Conservation (phyloP, 2,329 filamentous ascomycete species). For the Penicillium sp. region DNA sequence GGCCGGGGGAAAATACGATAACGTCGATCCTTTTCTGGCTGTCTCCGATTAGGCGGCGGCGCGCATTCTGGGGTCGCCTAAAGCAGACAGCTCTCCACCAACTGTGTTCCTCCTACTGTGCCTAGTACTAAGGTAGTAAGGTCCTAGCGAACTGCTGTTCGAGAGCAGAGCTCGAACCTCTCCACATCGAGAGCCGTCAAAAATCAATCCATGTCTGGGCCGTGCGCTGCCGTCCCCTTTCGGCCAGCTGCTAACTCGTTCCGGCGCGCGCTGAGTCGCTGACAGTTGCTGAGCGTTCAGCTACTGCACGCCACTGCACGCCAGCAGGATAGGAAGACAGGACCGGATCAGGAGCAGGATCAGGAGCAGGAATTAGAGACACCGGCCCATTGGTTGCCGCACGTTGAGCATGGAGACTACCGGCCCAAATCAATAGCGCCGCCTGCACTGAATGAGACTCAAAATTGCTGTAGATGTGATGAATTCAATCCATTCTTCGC, state of each 20-base stretch:
- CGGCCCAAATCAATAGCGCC: constrained; percentile 2
- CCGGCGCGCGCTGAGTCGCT: constrained; percentile 25
- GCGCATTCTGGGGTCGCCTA: background rate
- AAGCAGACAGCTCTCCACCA: constrained; percentile 15
- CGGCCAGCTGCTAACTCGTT: constrained; percentile 16
- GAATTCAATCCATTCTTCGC: constrained; percentile 8
- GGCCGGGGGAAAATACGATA: constrained; percentile 8
- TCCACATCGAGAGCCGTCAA: constrained; percentile 16
- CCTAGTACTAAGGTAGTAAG: too few relatives aligned
- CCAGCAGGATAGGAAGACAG: constrained; percentile 16
- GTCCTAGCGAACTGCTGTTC: constrained; percentile 14
- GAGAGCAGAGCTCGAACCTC: constrained; percentile 9
- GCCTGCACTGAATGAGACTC: background rate
- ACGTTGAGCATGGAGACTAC: background rate
- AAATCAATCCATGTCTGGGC: constrained; percentile 10
- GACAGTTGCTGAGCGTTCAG: constrained; percentile 25
- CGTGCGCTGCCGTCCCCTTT: constrained; percentile 11
- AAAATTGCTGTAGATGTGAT: constrained; percentile 1
- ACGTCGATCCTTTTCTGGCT: constrained; percentile 13
- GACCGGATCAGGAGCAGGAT: constrained; percentile 1
- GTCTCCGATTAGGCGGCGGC: background rate
- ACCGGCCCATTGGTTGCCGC: background rate
- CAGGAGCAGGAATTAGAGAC: too few relatives aligned
- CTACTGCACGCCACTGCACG: constrained; percentile 30
- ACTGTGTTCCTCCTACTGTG: too few relatives aligned